phyloP scores from a whole-genome alignment of 352 stramenopile species.

The Pythium graminicola region DNA sequence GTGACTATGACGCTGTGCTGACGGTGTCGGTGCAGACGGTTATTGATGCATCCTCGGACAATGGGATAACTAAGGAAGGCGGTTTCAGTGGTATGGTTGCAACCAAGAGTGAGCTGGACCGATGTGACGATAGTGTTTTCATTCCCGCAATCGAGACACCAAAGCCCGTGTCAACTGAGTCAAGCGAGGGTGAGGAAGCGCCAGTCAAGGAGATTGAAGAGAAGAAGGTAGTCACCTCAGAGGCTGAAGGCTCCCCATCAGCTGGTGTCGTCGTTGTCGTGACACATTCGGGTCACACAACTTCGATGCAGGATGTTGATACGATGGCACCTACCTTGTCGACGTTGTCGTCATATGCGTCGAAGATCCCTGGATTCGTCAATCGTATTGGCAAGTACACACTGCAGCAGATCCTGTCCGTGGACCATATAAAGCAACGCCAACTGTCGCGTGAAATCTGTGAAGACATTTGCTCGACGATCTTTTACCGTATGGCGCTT shows the following conservation, averaged over 20 bases:
- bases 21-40: conserved; percentile 77
- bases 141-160: conserved; percentile 24
- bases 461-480: conserved; percentile 88
- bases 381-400: conserved; percentile 79
- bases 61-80: conserved; percentile 72
- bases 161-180: conserved; percentile 15
- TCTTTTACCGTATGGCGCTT: conserved; percentile 93
- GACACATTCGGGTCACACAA: background rate
- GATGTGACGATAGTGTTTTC: conserved; percentile 34
- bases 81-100: conserved; percentile 68
- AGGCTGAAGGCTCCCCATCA: conserved; percentile 7
- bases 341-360: conserved; percentile 32
- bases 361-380: conserved; percentile 47
- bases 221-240: background rate
- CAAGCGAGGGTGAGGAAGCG: conserved; percentile 13
- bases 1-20: conserved; percentile 86
- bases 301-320: background rate
- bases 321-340: conserved; percentile 7
- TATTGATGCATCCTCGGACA: conserved; percentile 85
- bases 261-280: conserved; percentile 20
- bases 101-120: conserved; percentile 58
- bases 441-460: conserved; percentile 72
- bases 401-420: conserved; percentile 55
- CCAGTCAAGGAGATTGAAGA: conserved; percentile 6
- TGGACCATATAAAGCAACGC: conserved; percentile 46